Evolutionary conservation across 768 basidiomycete genomes (phyloP).

Genomic region (Termitomyces sp.): DNA sequence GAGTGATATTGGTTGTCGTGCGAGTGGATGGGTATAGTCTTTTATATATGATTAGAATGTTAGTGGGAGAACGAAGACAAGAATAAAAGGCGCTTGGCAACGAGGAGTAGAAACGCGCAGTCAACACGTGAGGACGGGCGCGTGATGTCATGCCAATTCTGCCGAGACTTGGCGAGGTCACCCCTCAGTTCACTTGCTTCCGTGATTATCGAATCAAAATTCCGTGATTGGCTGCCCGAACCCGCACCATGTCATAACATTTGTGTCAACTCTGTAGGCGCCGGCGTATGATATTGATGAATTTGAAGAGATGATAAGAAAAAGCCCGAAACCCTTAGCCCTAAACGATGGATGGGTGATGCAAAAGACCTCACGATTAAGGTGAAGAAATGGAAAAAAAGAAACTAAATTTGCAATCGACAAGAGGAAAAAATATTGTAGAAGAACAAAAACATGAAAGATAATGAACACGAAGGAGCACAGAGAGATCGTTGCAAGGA

Average conservation of each 20-base stretch:
- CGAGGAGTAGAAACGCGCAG: not conserved
- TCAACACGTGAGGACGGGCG: not conserved
- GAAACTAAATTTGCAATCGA: conserved; percentile 1
- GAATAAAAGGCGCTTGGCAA: not conserved
- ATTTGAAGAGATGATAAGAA: too few relatives aligned
- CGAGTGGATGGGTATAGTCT: too few relatives aligned
- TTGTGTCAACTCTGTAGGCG: too few relatives aligned
- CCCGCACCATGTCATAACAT: too few relatives aligned
- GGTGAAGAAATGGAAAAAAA: not conserved
- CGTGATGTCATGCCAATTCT: not conserved
- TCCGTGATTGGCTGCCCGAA: too few relatives aligned
- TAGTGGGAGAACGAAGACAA: not conserved
- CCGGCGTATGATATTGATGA: too few relatives aligned
- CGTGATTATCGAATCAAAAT: not conserved
- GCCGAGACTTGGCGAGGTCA: too few relatives aligned
- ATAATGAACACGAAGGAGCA: not conserved
- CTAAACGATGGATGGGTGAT: too few relatives aligned
- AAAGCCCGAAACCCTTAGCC: too few relatives aligned
- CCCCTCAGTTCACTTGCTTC: not conserved
- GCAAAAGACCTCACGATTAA: too few relatives aligned
- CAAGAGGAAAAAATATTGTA: not conserved
- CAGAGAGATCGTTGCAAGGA: not conserved
- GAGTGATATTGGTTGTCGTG: too few relatives aligned
- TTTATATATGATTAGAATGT: not conserved
- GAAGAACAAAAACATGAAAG: not conserved